These are phyloP conservation scores for Picea abies DNA, from an alignment of 83 land plant species.

Conservation along the genomic window DNA sequence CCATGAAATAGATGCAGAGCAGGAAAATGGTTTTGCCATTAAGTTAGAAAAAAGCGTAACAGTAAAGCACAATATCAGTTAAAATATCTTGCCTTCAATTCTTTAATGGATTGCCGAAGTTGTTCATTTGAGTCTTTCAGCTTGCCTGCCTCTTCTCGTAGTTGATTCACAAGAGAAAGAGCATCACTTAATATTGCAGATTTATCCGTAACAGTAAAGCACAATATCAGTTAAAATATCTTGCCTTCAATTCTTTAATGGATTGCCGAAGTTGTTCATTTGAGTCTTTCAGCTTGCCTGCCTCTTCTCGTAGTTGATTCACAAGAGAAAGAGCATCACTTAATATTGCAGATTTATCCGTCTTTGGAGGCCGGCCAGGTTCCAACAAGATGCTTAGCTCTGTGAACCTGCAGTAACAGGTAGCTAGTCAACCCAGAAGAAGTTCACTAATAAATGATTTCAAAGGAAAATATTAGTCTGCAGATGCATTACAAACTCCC, in stretches of 20 bases:
- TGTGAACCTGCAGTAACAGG: conserved; percentile 52
- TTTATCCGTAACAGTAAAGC: not conserved
- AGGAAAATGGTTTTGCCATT: not conserved
- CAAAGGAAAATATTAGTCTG: not conserved
- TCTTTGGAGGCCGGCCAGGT: conserved; percentile 78
- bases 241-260: conserved; percentile 77
- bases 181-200: no score
- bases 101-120: no score
- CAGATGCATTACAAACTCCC: not conserved
- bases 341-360: conserved; percentile 75
- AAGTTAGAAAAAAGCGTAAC: not conserved
- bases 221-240: not conserved
- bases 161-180: no score
- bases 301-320: conserved; percentile 66
- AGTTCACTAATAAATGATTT: conserved; percentile 3
- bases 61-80: no score
- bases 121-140: no score
- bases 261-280: conserved; percentile 65
- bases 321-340: conserved; percentile 68
- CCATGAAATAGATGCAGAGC: not conserved
- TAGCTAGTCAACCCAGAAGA: not conserved
- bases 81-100: no score
- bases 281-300: conserved; percentile 65
- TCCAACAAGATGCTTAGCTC: conserved; percentile 81
- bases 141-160: no score